Conservation (phyloP, 2,329 filamentous ascomycete genomes). For the Blumeria hordei region DNA sequence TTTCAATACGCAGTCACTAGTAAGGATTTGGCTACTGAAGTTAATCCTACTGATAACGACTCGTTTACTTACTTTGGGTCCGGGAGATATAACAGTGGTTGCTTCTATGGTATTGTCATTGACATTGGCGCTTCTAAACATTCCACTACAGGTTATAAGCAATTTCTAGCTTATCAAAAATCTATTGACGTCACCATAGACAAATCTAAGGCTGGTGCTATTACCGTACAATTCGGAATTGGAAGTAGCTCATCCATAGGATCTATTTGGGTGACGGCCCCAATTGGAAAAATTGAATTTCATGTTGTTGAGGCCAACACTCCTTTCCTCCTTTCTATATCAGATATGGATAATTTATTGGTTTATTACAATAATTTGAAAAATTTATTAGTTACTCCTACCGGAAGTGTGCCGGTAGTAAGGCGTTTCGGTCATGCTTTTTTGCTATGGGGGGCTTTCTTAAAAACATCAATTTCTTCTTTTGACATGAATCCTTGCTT, state of each 20-base stretch:
- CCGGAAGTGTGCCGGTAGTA: background rate
- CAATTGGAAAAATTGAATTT: background rate
- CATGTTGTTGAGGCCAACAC: background rate
- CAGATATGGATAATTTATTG: background rate
- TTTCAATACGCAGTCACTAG: background rate
- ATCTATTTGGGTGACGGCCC: background rate
- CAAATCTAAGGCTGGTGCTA: background rate
- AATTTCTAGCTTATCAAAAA: background rate
- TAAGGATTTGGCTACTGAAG: background rate
- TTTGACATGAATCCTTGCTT: background rate
- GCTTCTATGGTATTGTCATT: constrained; percentile 2
- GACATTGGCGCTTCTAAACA: constrained; percentile 1
- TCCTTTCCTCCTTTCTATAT: background rate
- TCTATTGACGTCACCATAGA: background rate
- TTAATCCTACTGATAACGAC: background rate
- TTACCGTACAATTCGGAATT: background rate
- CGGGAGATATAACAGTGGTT: background rate
- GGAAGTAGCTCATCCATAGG: background rate
- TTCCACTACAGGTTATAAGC: constrained; percentile 1
- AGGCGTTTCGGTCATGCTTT: background rate
- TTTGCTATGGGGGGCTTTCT: background rate
- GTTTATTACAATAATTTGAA: background rate
- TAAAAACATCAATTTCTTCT: background rate
- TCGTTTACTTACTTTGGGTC: background rate
- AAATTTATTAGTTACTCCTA: background rate